These are phyloP conservation scores for Forsythia viridissima DNA, from an alignment of 257 asterid species.

Conservation along the genomic window DNA sequence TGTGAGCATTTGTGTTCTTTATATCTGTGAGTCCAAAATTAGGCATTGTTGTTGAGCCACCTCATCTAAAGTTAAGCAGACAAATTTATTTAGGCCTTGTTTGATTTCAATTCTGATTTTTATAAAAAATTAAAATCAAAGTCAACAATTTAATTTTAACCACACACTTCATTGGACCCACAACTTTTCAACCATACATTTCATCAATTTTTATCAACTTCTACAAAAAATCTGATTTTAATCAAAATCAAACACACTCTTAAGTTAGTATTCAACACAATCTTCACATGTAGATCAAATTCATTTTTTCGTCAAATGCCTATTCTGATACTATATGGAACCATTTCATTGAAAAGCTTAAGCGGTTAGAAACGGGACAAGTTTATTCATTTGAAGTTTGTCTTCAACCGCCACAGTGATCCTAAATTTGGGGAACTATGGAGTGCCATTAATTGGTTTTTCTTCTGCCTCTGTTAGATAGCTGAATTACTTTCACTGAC, in stretches of 20 bases:
- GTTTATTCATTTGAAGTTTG: not conserved
- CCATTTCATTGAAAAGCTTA: not conserved
- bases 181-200: no score
- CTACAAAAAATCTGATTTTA: no score
- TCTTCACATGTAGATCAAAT: not conserved
- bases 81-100: not conserved
- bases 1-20: not conserved
- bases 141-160: no score
- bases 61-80: not conserved
- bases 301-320: not conserved
- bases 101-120: no score
- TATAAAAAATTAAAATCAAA: no score
- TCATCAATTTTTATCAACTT: no score
- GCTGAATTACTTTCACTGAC: conserved; percentile 15
- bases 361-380: not conserved
- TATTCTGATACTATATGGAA: not conserved
- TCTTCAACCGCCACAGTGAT: not conserved
- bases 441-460: conserved; percentile 7
- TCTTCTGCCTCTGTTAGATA: not conserved
- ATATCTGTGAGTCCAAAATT: not conserved
- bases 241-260: no score
- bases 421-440: not conserved
- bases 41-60: not conserved
- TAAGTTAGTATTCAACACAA: not conserved
- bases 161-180: no score